phyloP scores from a whole-genome alignment of 2,329 filamentous ascomycete species.

The Paramyrothecium roridum region DNA sequence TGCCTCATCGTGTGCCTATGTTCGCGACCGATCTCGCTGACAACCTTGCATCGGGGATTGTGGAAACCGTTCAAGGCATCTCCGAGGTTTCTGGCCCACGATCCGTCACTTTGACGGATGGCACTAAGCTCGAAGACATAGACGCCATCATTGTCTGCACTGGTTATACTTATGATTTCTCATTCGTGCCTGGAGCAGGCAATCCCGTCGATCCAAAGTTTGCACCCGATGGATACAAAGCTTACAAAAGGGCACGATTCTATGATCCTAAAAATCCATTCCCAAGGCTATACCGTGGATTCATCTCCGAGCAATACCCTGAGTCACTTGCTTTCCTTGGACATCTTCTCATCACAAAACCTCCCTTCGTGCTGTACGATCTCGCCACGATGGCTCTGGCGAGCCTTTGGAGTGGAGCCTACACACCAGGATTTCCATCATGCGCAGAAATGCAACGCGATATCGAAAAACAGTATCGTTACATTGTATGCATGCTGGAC shows the following conservation, averaged over 20 bases:
- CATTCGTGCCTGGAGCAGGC: conserved; percentile 20
- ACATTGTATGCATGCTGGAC: conserved; percentile 13
- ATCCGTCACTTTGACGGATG: conserved; percentile 23
- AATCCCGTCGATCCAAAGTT: conserved; percentile 19
- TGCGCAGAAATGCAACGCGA: too few relatives aligned
- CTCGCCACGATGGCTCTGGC: conserved; percentile 25
- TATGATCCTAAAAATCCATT: conserved; percentile 15
- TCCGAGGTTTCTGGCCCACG: conserved; percentile 22
- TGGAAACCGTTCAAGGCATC: conserved; percentile 22
- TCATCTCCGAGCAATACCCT: conserved; percentile 26
- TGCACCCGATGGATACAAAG: conserved; percentile 5
- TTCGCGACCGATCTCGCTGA: too few relatives aligned
- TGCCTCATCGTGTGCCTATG: too few relatives aligned
- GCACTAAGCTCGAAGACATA: conserved; percentile 23
- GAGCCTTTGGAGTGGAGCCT: conserved; percentile 20
- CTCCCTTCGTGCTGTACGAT: conserved; percentile 23
- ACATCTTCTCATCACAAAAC: conserved; percentile 17
- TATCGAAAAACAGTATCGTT: conserved; percentile 18
- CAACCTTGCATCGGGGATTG: conserved; percentile 6
- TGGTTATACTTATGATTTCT: conserved; percentile 26
- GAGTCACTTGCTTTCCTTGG: conserved; percentile 26
- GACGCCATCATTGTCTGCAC: conserved; percentile 29
- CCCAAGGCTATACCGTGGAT: conserved; percentile 23
- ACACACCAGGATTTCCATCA: conserved; percentile 14
- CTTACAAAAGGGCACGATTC: too few relatives aligned